Evolutionary conservation across 2,329 filamentous ascomycete species (phyloP), one percentile per base, ranked within the genome.

Genomic region (Byssoonygena ceratinophila): DNA sequence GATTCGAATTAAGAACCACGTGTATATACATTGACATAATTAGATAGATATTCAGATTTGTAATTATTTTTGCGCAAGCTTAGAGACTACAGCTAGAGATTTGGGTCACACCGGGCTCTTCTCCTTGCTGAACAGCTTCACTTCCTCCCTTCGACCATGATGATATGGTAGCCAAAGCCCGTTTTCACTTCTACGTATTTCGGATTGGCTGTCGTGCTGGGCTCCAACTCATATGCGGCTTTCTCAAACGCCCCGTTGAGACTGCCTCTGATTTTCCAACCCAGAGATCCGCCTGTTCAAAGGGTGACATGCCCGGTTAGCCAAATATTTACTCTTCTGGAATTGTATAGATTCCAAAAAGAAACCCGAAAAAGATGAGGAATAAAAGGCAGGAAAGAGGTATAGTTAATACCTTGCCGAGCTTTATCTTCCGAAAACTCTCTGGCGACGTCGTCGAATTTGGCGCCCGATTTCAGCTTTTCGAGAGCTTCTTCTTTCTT

Each of bases 391-490:
- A 11, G 23, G 8, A 54, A 54, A 16, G 53, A 44, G 27, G 16
- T 51, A 11, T 51, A 32, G 61, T 5, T 61, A n/a, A 37, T 63
- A 74, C 72, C 77, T 63, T 80, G 76, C 57, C 80, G 64, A 18
- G 80, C 81, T 64, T 84, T 83, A 63, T 83, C 81, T 66, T 83
- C 81, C 2, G 78, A 81, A 62, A 77, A 81, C 57, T 83, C 80
- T 46, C 78, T 66, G 14, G 80, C 81, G 1, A 84, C 80, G 12
- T 83, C 80, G 60, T 83, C 80, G 59, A 83, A 84, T 59, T 82
- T 82, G 11, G 68, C 69, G 3, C 81, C 81, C 23, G 74, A 73
- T 43, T 75, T 72, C 14, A 84, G 63, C 60, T 82, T 82, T 57
- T 76, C 75, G 3, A 83, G 62, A 1, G 81, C 81, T 64, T 82